Evolutionary conservation across 2,329 filamentous ascomycete genomes (phyloP).

Genomic region (Alternaria conjuncta): DNA sequence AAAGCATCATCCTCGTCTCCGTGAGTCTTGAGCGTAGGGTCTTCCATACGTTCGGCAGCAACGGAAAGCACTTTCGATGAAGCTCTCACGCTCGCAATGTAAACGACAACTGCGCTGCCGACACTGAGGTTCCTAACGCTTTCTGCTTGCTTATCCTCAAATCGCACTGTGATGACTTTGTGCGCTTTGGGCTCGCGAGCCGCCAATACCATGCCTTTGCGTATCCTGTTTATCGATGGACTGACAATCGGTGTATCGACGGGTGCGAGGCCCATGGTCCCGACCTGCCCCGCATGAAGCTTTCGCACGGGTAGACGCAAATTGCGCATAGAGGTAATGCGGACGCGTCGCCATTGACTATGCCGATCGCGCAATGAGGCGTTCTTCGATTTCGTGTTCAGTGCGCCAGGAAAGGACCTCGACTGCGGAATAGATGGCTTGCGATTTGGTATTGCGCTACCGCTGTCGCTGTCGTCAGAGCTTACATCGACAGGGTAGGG

Average conservation of each 20-base stretch:
- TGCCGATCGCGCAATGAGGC: constrained; percentile 21
- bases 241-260: constrained; percentile 34
- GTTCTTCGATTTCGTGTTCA: constrained; percentile 37
- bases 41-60: constrained; percentile 12
- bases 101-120: constrained; percentile 78
- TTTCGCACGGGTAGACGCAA: constrained; percentile 80
- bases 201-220: constrained; percentile 84
- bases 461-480: constrained; percentile 48
- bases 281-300: constrained; percentile 81
- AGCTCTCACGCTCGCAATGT: constrained; percentile 85
- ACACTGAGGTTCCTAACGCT: constrained; percentile 68
- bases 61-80: constrained; percentile 73
- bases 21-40: constrained; percentile 10
- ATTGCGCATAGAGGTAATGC: constrained; percentile 85
- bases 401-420: constrained; percentile 56
- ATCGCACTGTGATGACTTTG: constrained; percentile 66
- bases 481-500: constrained; percentile 60
- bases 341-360: constrained; percentile 77
- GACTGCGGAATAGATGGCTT: constrained; percentile 49
- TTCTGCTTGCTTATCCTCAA: constrained; percentile 59
- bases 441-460: constrained; percentile 32
- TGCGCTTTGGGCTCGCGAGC: constrained; percentile 63
- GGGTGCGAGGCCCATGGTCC: constrained; percentile 79
- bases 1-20: constrained; percentile 54
- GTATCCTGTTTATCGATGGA: constrained; percentile 51